These are phyloP conservation scores for Fraxinus platypoda DNA, from an alignment of 305 asterid species.

Conservation along the genomic window DNA sequence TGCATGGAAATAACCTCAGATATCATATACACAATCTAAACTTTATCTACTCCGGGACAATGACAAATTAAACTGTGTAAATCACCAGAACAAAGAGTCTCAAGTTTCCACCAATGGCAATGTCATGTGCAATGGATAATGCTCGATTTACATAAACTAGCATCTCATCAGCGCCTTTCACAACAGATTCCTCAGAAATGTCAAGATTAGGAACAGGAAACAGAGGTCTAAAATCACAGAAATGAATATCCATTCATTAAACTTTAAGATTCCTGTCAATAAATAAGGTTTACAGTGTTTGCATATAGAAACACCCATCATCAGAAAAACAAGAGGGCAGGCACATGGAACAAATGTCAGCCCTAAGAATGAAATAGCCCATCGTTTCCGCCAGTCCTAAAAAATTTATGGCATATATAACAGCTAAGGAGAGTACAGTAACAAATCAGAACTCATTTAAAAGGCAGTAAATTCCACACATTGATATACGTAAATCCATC, in stretches of 20 bases:
- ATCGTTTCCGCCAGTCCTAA: not conserved
- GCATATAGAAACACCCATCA: not conserved
- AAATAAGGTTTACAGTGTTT: not conserved
- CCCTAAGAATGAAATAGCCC: not conserved
- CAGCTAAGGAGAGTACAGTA: not conserved
- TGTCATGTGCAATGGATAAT: conserved; percentile 61
- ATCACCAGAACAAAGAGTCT: conserved; percentile 58
- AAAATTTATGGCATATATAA: not conserved
- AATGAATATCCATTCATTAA: not conserved
- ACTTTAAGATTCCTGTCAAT: not conserved
- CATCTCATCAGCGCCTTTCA: conserved; percentile 65
- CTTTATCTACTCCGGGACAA: conserved; percentile 4
- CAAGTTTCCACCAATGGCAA: conserved; percentile 77
- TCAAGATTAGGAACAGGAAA: conserved; percentile 85
- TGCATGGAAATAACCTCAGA: conserved; percentile 8
- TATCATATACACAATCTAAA: conserved; percentile 7
- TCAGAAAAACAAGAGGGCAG: not conserved
- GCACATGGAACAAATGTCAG: not conserved
- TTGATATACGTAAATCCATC: not conserved
- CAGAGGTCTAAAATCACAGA: conserved; percentile 56
- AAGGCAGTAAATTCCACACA: not conserved
- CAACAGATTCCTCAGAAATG: conserved; percentile 63
- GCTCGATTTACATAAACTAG: conserved; percentile 60
- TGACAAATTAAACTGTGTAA: conserved; percentile 13
- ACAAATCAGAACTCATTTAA: not conserved